These are phyloP conservation scores for Sapria himalayana DNA, from an alignment of 345 rosid species.

Conservation along the genomic window DNA sequence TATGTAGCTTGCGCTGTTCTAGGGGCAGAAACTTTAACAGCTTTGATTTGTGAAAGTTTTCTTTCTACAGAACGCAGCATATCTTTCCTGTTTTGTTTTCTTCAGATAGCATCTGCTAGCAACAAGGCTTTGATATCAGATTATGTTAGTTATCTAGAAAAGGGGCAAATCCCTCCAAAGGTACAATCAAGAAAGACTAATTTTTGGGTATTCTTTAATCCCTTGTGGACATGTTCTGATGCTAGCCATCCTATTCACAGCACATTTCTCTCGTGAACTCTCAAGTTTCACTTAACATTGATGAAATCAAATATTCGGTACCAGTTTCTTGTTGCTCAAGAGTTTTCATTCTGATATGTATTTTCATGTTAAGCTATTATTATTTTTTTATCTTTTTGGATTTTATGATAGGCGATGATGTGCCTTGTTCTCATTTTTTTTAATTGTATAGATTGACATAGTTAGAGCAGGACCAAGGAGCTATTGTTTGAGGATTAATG, in stretches of 20 bases:
- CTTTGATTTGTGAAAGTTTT: slow-evolving; percentile 2
- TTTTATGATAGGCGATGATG: slow-evolving; percentile 2
- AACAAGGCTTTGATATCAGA: slow-evolving; percentile 93
- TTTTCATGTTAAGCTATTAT: neutral
- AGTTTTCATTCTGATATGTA: too few relatives aligned
- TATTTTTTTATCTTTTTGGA: too few relatives aligned
- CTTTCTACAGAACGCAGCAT: neutral
- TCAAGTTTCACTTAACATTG: slow-evolving; percentile 91
- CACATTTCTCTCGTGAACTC: slow-evolving; percentile 91
- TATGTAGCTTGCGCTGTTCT: too few relatives aligned
- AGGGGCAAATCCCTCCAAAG: slow-evolving; percentile 99
- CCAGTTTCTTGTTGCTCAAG: too few relatives aligned
- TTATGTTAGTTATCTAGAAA: slow-evolving; percentile 91
- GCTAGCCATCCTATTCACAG: slow-evolving; percentile 43
- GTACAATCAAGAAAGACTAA: slow-evolving; percentile 14
- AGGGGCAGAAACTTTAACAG: too few relatives aligned
- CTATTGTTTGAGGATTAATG: slow-evolving; percentile 68
- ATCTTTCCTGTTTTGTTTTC: slow-evolving; percentile 8
- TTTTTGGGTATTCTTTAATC: too few relatives aligned
- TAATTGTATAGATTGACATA: slow-evolving; percentile 54
- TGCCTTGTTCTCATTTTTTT: slow-evolving; percentile 9
- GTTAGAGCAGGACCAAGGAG: slow-evolving; percentile 91
- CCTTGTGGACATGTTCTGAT: too few relatives aligned
- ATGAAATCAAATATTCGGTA: slow-evolving; percentile 97
- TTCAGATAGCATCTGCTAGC: slow-evolving; percentile 87